Percentiles rank a stretch among this genome's conserved stretches.
Conservation (phyloP, 2,329 filamentous ascomycete genomes). For the Penicillium sp. region DNA sequence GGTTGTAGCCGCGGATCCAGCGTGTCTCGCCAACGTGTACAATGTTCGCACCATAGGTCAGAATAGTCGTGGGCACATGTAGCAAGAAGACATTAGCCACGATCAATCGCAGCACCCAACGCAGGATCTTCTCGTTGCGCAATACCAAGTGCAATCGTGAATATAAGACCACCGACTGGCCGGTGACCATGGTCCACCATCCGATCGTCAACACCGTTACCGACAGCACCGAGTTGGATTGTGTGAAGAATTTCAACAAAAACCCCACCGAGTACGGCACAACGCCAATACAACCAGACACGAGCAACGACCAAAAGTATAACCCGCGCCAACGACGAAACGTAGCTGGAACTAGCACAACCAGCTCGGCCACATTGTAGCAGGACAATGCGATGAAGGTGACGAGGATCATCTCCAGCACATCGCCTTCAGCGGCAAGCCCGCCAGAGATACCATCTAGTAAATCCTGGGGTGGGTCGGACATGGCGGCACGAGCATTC, state of each 20-base stretch:
- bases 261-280: constrained; percentile 41
- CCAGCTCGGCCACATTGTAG: constrained; percentile 46
- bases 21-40: constrained; percentile 12
- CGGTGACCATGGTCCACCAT: constrained; percentile 57
- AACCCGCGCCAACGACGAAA: constrained; percentile 38
- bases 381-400: constrained; percentile 38
- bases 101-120: constrained; percentile 53
- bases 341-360: constrained; percentile 36
- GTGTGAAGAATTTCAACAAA: constrained; percentile 39
- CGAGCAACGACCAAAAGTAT: constrained; percentile 42
- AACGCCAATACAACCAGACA: constrained; percentile 33
- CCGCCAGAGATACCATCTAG: constrained; percentile 29
- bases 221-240: constrained; percentile 27
- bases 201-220: constrained; percentile 48
- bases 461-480: constrained; percentile 18
- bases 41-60: constrained; percentile 46
- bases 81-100: constrained; percentile 49
- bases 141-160: constrained; percentile 57
- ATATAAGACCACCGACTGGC: constrained; percentile 57
- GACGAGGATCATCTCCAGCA: constrained; percentile 23
- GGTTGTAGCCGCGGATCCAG: constrained; percentile 40
- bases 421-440: constrained; percentile 20
- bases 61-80: constrained; percentile 50
- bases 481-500: constrained; percentile 7
- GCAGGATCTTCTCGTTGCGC: constrained; percentile 46